These are phyloP conservation scores for Gnetum montanum DNA, from an alignment of 75 land plant genomes.

Conservation along the genomic window DNA sequence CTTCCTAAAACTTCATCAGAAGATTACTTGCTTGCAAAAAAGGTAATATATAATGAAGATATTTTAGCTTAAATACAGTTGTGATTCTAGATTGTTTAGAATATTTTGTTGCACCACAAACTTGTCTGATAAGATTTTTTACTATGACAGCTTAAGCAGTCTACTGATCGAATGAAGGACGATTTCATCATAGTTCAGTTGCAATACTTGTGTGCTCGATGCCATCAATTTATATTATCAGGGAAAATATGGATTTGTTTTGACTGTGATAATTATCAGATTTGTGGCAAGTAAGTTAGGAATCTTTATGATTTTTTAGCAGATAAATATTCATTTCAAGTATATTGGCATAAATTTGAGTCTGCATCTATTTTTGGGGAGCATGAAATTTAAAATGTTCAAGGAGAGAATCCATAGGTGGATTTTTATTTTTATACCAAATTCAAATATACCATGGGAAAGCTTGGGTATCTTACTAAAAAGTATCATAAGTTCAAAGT, in stretches of 20 bases:
- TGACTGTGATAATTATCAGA: constrained; percentile 6
- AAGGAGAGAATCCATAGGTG: too few species aligned
- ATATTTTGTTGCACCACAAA: background rate
- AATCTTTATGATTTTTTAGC: too few species aligned
- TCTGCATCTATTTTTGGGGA: too few species aligned
- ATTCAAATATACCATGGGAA: too few species aligned
- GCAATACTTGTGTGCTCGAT: constrained; percentile 9
- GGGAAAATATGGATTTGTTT: constrained; percentile 11
- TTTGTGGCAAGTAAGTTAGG: constrained; percentile 11
- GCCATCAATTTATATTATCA: constrained; percentile 8
- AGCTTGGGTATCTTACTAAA: too few species aligned
- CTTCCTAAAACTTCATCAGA: constrained; percentile 31
- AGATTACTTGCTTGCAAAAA: constrained; percentile 8
- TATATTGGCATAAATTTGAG: too few species aligned
- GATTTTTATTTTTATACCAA: too few species aligned
- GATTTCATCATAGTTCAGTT: constrained; percentile 19
- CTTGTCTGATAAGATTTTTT: background rate
- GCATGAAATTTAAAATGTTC: too few species aligned
- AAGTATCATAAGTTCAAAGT: too few species aligned
- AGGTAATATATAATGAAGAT: background rate
- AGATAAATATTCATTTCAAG: too few species aligned
- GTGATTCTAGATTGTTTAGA: background rate
- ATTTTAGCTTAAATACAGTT: background rate
- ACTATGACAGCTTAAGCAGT: constrained; percentile 12
- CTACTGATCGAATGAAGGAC: constrained; percentile 13